Percentiles rank a stretch among this genome's conserved stretches.
phyloP scores from a whole-genome alignment of 2,329 filamentous ascomycete species.

The Fusarium aywerte region DNA sequence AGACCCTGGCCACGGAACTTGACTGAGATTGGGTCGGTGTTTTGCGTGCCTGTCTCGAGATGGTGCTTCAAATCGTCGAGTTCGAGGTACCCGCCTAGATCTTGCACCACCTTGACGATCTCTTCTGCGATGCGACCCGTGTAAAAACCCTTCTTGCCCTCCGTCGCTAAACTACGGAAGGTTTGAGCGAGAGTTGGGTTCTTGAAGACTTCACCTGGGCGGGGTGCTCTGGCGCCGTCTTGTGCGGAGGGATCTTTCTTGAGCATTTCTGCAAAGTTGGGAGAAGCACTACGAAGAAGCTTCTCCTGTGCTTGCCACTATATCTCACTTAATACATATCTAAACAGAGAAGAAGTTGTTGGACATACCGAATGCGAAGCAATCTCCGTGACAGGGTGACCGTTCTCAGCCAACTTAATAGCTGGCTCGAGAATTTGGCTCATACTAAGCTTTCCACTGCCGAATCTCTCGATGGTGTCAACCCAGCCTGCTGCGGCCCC shows the following conservation, averaged over 20 bases:
- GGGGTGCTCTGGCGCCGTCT: slow-evolving; percentile 78
- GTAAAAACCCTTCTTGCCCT: slow-evolving; percentile 94
- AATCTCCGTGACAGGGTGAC: slow-evolving; percentile 88
- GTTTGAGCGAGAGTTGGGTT: slow-evolving; percentile 84
- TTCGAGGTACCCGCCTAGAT: slow-evolving; percentile 80
- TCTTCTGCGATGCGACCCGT: slow-evolving; percentile 83
- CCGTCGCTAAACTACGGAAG: slow-evolving; percentile 78
- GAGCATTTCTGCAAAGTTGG: slow-evolving; percentile 88
- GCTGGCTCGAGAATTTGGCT: slow-evolving; percentile 84
- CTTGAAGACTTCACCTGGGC: slow-evolving; percentile 86
- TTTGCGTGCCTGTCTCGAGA: slow-evolving; percentile 73
- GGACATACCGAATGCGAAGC: slow-evolving; percentile 72
- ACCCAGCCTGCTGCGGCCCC: slow-evolving; percentile 95
- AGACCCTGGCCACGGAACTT: slow-evolving; percentile 75
- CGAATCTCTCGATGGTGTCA: slow-evolving; percentile 87
- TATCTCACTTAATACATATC: not conserved
- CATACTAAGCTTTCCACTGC: slow-evolving; percentile 83
- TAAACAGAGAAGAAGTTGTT: rapidly evolving
- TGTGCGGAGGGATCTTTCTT: slow-evolving; percentile 76
- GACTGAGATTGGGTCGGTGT: slow-evolving; percentile 86
- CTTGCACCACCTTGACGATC: slow-evolving; percentile 79
- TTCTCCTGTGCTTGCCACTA: slow-evolving; percentile 79
- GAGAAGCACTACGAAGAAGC: slow-evolving; percentile 76
- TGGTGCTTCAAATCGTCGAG: slow-evolving; percentile 85
- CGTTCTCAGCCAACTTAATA: slow-evolving; percentile 85